A percentile compares a stretch with the other conserved stretches of the same genome.
phyloP scores from a whole-genome alignment of 2,329 filamentous ascomycete genomes.

The Chrysosporium queenslandicum region DNA sequence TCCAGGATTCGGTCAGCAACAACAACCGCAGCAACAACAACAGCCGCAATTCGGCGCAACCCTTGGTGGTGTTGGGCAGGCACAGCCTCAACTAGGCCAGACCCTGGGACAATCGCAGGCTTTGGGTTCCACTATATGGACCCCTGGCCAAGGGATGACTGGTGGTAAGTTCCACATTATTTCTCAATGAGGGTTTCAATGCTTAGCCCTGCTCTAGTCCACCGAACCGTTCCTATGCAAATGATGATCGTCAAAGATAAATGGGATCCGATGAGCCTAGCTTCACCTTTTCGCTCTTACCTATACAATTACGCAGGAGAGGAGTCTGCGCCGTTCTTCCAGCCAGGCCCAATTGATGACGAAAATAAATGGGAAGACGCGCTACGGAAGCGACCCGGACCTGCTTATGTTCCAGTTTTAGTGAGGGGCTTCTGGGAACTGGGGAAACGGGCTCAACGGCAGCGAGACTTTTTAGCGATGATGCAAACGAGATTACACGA shows the following conservation, averaged over 20 bases:
- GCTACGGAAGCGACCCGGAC: slow-evolving; percentile 47
- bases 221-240: slow-evolving; percentile 52
- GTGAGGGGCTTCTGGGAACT: slow-evolving; percentile 52
- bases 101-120: slow-evolving; percentile 29
- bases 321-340: slow-evolving; percentile 52
- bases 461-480: slow-evolving; percentile 47
- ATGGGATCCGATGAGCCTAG: slow-evolving; percentile 47
- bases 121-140: slow-evolving; percentile 34
- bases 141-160: slow-evolving; percentile 36
- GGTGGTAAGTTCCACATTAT: slow-evolving; percentile 27
- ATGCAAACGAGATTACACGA: slow-evolving; percentile 53
- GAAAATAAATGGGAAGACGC: slow-evolving; percentile 56
- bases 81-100: slow-evolving; percentile 36
- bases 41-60: slow-evolving; percentile 22
- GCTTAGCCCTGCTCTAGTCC: slow-evolving; percentile 32
- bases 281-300: slow-evolving; percentile 50
- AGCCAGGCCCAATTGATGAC: slow-evolving; percentile 48
- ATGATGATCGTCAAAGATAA: slow-evolving; percentile 52
- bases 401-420: slow-evolving; percentile 50
- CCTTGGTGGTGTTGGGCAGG: slow-evolving; percentile 22
- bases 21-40: slow-evolving; percentile 17
- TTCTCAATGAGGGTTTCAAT: background rate
- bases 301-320: slow-evolving; percentile 54
- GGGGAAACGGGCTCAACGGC: slow-evolving; percentile 47
- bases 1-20: slow-evolving; percentile 24